Base-by-base conservation (phyloP, 257 asterid genomes). In the Rhazya stricta region DNA sequence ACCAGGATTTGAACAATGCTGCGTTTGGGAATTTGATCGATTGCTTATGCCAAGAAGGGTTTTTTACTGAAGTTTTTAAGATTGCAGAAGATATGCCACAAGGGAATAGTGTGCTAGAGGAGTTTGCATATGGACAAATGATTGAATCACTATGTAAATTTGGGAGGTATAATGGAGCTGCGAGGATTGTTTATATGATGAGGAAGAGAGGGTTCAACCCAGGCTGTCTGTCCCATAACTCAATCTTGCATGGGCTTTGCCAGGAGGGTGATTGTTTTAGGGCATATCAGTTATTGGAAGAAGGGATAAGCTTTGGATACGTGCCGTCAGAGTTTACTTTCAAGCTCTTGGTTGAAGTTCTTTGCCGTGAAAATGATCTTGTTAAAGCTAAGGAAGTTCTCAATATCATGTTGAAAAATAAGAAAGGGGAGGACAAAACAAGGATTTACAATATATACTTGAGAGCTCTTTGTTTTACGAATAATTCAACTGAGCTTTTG, bases 121-220 rank as follows among this genome's bases (percentile, higher is more conserved):
- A 83, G 67, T 88, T 90, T 81, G 91, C 96, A n/a, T 88, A 86
- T 48, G 91, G 85, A 1, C 89, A 89, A 79, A 88, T 94, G 93
- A 84, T 94, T 58, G 90, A 90, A 80, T 89, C 98, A 0, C 83
- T 94, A 1, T 88, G 96, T 82, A 83, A 77, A 73, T 88, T 80
- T 63, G 90, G 86, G 78, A 88, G 89, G 89, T 88, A 83, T 79
- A 94, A 92, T 67, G 99, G 91, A 41, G 97, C 95, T 73, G 97
- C 97, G 0, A 88, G 99, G 82, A 83, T 92, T 75, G 89, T 90
- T 54, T 92, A 94, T 74, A 85, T 94, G 79, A 94, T 94, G 97
- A 90, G 88, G 56, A 92, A 87, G 87, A 85, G 85, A 80, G 96
- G 96, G 8, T 57, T 84, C 7, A 27, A 45, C n/a, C 97, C 97